Percentiles rank a stretch among this genome's conserved stretches.
phyloP scores from a whole-genome alignment of 179 eudicot species.

The Camellia oleifera region DNA sequence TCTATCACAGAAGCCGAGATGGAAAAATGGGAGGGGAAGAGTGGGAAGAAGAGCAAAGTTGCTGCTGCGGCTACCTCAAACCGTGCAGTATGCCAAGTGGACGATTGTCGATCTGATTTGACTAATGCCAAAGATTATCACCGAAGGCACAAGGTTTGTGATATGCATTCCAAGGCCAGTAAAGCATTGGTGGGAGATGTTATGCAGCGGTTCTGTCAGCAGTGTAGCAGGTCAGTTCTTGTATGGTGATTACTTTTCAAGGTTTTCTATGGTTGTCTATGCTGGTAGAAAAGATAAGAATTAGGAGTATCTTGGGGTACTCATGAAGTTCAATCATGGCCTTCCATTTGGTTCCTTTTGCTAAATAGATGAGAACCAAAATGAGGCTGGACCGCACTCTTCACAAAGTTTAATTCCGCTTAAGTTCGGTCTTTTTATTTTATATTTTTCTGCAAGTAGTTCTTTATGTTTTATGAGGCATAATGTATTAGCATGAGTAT shows the following conservation, averaged over 20 bases:
- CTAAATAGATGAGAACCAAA: not conserved
- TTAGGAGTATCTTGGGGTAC: not conserved
- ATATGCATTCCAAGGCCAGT: conserved; percentile 72
- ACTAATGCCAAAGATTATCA: conserved; percentile 76
- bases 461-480: not conserved
- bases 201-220: conserved; percentile 91
- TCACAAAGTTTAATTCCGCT: not conserved
- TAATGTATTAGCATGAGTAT: not conserved
- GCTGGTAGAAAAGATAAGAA: not conserved
- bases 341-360: not conserved
- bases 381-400: not conserved
- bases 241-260: not conserved
- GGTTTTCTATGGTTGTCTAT: not conserved
- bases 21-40: conserved; percentile 43
- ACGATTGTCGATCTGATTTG: conserved; percentile 73
- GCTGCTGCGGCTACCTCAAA: conserved; percentile 44
- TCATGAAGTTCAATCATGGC: not conserved
- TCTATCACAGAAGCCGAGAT: conserved; percentile 38
- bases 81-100: conserved; percentile 75
- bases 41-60: conserved; percentile 61
- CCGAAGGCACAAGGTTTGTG: conserved; percentile 87
- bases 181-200: conserved; percentile 59
- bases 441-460: not conserved
- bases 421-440: not conserved
- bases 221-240: conserved; percentile 80